Evolutionary conservation across 2,329 filamentous ascomycete genomes (phyloP).

Genomic region (Epichloe glyceriae): DNA sequence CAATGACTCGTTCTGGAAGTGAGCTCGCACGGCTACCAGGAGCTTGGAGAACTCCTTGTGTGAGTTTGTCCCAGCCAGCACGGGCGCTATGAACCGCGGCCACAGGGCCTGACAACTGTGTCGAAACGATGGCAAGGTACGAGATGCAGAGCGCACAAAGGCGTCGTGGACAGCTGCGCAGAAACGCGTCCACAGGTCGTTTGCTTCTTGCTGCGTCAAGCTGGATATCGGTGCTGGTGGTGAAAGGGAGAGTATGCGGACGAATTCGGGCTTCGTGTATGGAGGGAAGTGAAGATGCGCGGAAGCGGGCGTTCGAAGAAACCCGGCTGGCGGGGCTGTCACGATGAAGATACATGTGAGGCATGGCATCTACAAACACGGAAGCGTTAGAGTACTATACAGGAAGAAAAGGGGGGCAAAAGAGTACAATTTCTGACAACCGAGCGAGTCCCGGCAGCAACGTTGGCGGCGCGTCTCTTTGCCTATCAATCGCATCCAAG

Average conservation of each 20-base stretch:
- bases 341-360: slow-evolving; percentile 69
- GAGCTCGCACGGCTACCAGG: slow-evolving; percentile 53
- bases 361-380: slow-evolving; percentile 51
- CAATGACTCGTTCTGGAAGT: slow-evolving; percentile 62
- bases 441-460: slow-evolving; percentile 70
- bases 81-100: slow-evolving; percentile 70
- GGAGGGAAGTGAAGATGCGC: slow-evolving; percentile 73
- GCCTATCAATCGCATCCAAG: slow-evolving; percentile 75
- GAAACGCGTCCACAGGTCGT: slow-evolving; percentile 69
- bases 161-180: slow-evolving; percentile 77
- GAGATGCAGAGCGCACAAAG: slow-evolving; percentile 64
- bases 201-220: slow-evolving; percentile 40
- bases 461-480: slow-evolving; percentile 67
- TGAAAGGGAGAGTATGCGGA: slow-evolving; percentile 57
- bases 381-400: background rate
- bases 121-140: slow-evolving; percentile 62
- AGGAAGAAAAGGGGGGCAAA: background rate
- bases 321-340: slow-evolving; percentile 54
- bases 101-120: slow-evolving; percentile 64
- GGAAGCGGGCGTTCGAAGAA: slow-evolving; percentile 56
- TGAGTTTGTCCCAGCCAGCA: slow-evolving; percentile 58
- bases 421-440: slow-evolving; percentile 66
- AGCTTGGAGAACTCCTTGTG: slow-evolving; percentile 76
- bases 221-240: slow-evolving; percentile 32
- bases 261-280: slow-evolving; percentile 69